Base-by-base conservation (phyloP, 2,329 filamentous ascomycete genomes). In the Exophiala oligosperma region DNA sequence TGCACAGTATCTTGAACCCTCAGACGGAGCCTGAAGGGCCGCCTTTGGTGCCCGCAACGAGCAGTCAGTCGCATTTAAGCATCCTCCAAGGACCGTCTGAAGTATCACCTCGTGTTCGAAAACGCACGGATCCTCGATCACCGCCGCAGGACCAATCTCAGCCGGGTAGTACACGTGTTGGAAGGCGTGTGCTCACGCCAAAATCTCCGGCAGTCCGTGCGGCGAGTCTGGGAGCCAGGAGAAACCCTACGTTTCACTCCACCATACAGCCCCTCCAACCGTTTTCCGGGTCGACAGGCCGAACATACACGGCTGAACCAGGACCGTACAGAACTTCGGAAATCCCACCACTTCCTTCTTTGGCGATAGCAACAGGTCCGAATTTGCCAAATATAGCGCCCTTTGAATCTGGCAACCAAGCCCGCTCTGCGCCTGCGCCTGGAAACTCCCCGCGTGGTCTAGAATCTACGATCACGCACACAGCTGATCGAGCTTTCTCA, bases 101-200 rank as follows among this genome's bases (percentile, higher is more conserved):
- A 29, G 28, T 3, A 28, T 66, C 63, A 26, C 64, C 65, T 1
- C 64, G 59, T 40, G 59, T 59, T 49, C 60, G 64, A 49, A 67
- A 67, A 35, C 58, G 64, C 23, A 59, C 58, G 48, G 63, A 64
- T 24, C 56, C 54, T 41, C 51, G 55, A 43, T 66, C 65, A 2
- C 63, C 65, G 24, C 47, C 49, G 6, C 51, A 57, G 35, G 61
- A 62, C 21, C 48, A 56, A 9, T 60, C 57, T 37, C 50, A 48
- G 14, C 44, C 49, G 9, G 5, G 49, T 12, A 51, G 51, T 32
- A 23, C 46, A 26, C 56, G 54, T 23, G 8, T 47, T n/a, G 61
- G 57, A 32, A 61, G 83, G 62, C 79, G 79, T 35, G 79, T 84
- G n/a, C 68, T 85, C 60, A 85, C 81, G 9, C 83, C 85, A 0